Base-by-base conservation (phyloP, 1,284 basidiomycete species). In the Thelephora terrestris region DNA sequence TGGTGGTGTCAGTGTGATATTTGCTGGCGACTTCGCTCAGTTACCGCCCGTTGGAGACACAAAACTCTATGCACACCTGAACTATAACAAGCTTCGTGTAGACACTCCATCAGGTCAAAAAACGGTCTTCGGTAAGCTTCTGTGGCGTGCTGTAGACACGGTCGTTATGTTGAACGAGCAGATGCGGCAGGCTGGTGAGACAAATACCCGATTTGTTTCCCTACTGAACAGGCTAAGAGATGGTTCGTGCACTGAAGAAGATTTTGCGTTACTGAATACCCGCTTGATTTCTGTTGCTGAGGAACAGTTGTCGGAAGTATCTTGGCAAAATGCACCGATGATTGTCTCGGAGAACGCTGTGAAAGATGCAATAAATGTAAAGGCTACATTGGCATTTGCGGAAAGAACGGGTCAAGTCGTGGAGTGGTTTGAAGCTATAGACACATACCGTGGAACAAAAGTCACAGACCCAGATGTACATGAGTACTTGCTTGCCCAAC, bases 21-120 rank as follows among this genome's bases (percentile, higher is more conserved):
- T 68, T 51, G 61, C 65, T 0, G 67, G 70, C 0, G 69, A n/a
- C 46, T 67, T 71, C 52, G 59, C 60, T 0, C 70, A 71, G 44
- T 51, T 70, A 0, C 61, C 64, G 2, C 67, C 67, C 16, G 60
- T 67, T 0, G 54, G 48, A 0, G 0, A 53, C 48, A 0, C 55
- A 62, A 5, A 49, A 9, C 27, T 68, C 6, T 61, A 48, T 37
- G 6, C 49, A 0, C 37, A 38, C 10, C 21, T 56, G 2, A 47
- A 52, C 38, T 52, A 50, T 9, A 9, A 39, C 12, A 21, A 36
- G 17, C 29, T 14, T 52, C 36, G 12, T 21, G 35, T 18, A 27
- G 14, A 2, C 24, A 18, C 5, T 25, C 39, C 37, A 16, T 3
- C 29, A 2, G 53, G 53, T 0, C 58, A 61, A 48, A 47, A 57